Percentiles rank a stretch among this genome's conserved stretches.
These are phyloP conservation scores for Zygoascus tannicola DNA, from an alignment of 805 yeast genomes.

Conservation along the genomic window DNA sequence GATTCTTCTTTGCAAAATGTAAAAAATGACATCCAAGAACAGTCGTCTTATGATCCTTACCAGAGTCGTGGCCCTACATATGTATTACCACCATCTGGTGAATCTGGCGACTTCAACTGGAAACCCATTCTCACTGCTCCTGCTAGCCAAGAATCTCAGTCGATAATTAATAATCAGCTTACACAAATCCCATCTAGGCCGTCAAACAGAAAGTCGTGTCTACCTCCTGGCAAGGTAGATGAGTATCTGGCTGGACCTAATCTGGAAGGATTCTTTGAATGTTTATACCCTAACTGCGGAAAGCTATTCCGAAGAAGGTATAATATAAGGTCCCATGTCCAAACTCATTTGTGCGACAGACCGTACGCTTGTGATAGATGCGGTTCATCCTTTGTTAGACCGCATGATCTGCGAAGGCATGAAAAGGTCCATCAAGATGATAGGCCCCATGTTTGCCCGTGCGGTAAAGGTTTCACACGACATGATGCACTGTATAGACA, in stretches of 20 bases:
- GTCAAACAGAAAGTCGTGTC: slow-evolving; percentile 42
- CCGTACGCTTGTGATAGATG: slow-evolving; percentile 78
- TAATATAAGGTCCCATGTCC: slow-evolving; percentile 90
- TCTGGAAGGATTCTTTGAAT: slow-evolving; percentile 57
- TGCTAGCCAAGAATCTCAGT: slow-evolving; percentile 23
- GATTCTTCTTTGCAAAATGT: not conserved
- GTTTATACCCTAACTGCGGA: slow-evolving; percentile 70
- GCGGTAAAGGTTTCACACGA: slow-evolving; percentile 90
- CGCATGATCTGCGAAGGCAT: slow-evolving; percentile 89
- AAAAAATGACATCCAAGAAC: not conserved
- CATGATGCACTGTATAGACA: slow-evolving; percentile 85
- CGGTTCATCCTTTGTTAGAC: slow-evolving; percentile 81
- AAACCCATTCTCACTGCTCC: slow-evolving; percentile 31
- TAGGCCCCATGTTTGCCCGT: slow-evolving; percentile 61
- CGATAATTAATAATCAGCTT: slow-evolving; percentile 26
- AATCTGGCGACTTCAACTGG: slow-evolving; percentile 30
- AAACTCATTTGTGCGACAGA: slow-evolving; percentile 89
- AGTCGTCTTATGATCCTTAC: not conserved
- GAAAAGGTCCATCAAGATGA: slow-evolving; percentile 75
- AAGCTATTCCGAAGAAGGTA: slow-evolving; percentile 81
- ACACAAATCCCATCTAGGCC: slow-evolving; percentile 24
- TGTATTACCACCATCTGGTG: not conserved
- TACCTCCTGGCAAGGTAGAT: slow-evolving; percentile 88
- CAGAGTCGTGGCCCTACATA: not conserved
- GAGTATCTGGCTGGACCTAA: slow-evolving; percentile 75